phyloP scores from a whole-genome alignment of 768 basidiomycete species.

The Trametopsis cervina region DNA sequence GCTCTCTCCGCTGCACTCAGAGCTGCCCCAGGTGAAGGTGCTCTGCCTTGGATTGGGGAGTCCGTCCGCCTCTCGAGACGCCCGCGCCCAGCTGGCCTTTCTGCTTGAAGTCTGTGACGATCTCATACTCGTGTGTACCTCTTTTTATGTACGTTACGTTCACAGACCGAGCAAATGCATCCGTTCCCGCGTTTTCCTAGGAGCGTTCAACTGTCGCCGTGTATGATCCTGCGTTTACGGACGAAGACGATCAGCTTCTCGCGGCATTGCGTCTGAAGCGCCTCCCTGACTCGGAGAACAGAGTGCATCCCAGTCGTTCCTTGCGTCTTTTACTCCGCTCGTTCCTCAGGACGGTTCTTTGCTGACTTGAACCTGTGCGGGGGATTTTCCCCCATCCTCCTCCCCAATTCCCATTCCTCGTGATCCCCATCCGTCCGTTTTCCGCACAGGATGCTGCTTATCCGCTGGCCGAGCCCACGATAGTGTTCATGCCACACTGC shows the following conservation, averaged over 20 bases:
- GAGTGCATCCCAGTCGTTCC: slow-evolving; percentile 45
- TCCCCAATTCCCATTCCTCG: neutral
- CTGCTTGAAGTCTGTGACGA: slow-evolving; percentile 46
- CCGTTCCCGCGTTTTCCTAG: slow-evolving; percentile 29
- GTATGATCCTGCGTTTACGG: slow-evolving; percentile 73
- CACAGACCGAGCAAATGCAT: slow-evolving; percentile 11
- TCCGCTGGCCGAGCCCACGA: slow-evolving; percentile 36
- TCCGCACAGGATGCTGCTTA: slow-evolving; percentile 28
- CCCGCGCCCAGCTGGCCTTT: slow-evolving; percentile 65
- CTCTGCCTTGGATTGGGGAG: slow-evolving; percentile 74
- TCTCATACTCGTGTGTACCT: slow-evolving; percentile 53
- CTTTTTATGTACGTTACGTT: slow-evolving; percentile 10
- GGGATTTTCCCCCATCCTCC: neutral
- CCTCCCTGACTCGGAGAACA: slow-evolving; percentile 32
- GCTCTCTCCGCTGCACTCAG: slow-evolving; percentile 17
- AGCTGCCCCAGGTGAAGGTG: too few relatives aligned
- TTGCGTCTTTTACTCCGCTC: slow-evolving; percentile 11
- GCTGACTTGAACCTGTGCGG: slow-evolving; percentile 6
- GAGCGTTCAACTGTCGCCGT: slow-evolving; percentile 39
- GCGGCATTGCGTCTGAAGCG: slow-evolving; percentile 28
- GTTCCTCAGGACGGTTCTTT: slow-evolving; percentile 5
- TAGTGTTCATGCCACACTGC: slow-evolving; percentile 79
- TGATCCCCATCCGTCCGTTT: neutral
- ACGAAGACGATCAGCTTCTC: slow-evolving; percentile 49
- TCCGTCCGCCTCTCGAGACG: slow-evolving; percentile 52